These are phyloP conservation scores for Irpex sp. DNA, from an alignment of 1,284 basidiomycete species.

Conservation along the genomic window DNA sequence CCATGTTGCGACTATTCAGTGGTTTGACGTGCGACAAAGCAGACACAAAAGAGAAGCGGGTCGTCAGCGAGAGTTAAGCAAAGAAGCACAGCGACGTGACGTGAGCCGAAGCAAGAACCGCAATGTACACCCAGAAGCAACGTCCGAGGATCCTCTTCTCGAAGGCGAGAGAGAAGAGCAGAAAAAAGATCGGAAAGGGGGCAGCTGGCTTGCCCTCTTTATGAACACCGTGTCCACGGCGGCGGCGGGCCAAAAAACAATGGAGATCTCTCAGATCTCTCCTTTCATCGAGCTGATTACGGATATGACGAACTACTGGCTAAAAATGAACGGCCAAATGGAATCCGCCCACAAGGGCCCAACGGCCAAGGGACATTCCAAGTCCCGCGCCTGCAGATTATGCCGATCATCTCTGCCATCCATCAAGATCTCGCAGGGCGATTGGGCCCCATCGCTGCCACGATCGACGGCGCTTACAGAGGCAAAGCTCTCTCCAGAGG, in stretches of 20 bases:
- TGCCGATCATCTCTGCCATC: background rate
- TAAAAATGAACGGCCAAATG: background rate
- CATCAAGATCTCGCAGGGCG: slow-evolving; percentile 2
- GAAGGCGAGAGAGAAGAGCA: background rate
- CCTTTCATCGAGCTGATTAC: no score
- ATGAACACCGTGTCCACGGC: background rate
- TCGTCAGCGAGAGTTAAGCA: slow-evolving; percentile 16
- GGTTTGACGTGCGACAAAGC: slow-evolving; percentile 18
- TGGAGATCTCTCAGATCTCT: no score
- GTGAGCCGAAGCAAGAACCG: background rate
- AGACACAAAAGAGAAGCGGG: slow-evolving; percentile 33
- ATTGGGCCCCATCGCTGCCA: background rate
- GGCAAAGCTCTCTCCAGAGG: background rate
- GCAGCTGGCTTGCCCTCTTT: background rate
- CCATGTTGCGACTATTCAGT: slow-evolving; percentile 58
- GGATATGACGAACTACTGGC: no score
- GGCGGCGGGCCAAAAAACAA: background rate
- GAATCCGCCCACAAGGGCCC: no score
- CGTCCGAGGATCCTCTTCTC: background rate
- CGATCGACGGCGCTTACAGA: background rate
- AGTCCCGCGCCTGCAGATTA: no score
- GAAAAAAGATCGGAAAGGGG: background rate
- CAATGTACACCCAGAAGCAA: background rate
- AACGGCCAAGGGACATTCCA: no score
- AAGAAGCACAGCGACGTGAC: background rate